Base-by-base conservation (phyloP, 352 stramenopile species). In the Thraustotheca clavata region DNA sequence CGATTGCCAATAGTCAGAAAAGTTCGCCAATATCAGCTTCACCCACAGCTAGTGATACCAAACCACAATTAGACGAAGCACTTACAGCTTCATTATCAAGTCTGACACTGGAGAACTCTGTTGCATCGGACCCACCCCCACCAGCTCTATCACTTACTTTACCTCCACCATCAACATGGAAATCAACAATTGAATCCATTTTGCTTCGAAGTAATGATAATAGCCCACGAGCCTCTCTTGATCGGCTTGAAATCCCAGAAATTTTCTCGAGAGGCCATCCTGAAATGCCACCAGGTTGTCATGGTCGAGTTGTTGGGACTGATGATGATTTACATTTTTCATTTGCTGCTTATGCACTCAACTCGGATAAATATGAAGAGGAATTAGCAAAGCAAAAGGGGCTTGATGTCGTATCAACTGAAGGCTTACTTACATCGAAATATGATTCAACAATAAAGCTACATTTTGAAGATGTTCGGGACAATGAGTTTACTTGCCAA, bases 301-400 rank as follows among this genome's bases (percentile, higher is more conserved):
- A 91, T 63, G 88, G 89, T 36, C 79, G 84, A 47, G 80, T 98
- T 5, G 84, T 98, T 24, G 77, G 96, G 29, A 95, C 98, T 14
- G 86, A 97, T 71, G 94, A 98, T 59, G 79, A 94, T 20, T 80
- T 95, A 63, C 89, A 91, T 0, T 96, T 96, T 46, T 98, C 94
- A 24, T 95, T 88, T 9, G 96, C 98, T 67, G 94, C 96, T 20
- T 97, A 98, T 68, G 95, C 94, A 20, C 78, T 99, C 43, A 86
- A 88, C 5, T 98, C 94, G 7, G 77, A 86, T 59, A 86, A 97
- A 46, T 93, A 96, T 35, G 79, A 89, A 57, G 75, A 89, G 27
- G 75, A 90, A 29, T 38, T 91, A 22, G 71, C 77, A 24, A 74
- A 71, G 18, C 88, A 81, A 80, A 90, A 86, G 31, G 41, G 87